These are phyloP conservation scores for Exophiala oligosperma DNA, from an alignment of 2,329 filamentous ascomycete species.

Conservation along the genomic window DNA sequence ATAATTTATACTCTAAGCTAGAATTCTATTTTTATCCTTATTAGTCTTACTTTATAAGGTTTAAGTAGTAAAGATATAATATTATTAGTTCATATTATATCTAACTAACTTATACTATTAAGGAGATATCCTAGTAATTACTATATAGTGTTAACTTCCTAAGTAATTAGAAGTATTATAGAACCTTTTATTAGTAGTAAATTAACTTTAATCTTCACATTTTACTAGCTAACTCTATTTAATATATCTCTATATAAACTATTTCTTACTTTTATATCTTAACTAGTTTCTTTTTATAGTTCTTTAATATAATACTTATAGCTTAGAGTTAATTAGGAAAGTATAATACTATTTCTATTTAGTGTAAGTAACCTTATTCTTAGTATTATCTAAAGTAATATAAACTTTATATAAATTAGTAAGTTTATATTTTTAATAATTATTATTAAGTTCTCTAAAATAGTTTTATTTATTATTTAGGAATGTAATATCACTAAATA, in stretches of 20 bases:
- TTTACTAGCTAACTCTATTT: conserved; percentile 26
- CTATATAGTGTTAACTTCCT: conserved; percentile 31
- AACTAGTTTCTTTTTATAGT: not conserved
- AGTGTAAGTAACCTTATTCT: conserved; percentile 40
- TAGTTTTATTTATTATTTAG: conserved; percentile 37
- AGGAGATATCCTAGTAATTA: conserved; percentile 33
- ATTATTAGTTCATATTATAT: conserved; percentile 42
- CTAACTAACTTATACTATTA: conserved; percentile 41
- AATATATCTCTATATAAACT: not conserved
- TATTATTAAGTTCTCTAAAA: conserved; percentile 29
- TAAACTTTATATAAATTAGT: conserved; percentile 38
- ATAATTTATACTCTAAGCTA: conserved; percentile 43
- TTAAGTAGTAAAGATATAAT: conserved; percentile 47
- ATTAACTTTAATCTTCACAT: conserved; percentile 45
- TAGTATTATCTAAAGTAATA: conserved; percentile 45
- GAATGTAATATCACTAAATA: conserved; percentile 35
- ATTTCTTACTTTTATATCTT: not conserved
- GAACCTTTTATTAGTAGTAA: conserved; percentile 41
- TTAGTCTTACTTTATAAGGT: conserved; percentile 46
- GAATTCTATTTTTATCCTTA: conserved; percentile 40
- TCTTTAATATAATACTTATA: not conserved
- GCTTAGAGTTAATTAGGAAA: not conserved
- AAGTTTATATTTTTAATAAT: conserved; percentile 2
- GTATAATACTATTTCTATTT: conserved; percentile 25
- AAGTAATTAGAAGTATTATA: conserved; percentile 31